Evolutionary conservation across 2,329 filamentous ascomycete species (phyloP).

Genomic region (Penicillium janthinellum): DNA sequence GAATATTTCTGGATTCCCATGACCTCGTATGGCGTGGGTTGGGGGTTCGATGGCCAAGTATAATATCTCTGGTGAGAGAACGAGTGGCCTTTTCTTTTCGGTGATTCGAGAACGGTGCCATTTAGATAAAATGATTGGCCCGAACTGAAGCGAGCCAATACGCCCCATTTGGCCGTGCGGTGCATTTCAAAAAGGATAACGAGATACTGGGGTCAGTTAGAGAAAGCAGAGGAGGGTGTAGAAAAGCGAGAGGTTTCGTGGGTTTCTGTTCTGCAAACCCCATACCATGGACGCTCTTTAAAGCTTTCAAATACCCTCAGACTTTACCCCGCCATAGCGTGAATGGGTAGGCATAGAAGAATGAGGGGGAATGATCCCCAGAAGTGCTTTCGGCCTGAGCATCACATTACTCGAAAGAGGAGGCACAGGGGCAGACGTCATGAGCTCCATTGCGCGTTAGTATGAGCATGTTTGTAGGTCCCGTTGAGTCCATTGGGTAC

Average conservation of each 20-base stretch:
- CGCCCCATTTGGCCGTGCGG: not conserved
- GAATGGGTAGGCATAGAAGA: not conserved
- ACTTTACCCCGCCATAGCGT: not conserved
- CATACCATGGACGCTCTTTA: not conserved
- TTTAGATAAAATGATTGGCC: not conserved
- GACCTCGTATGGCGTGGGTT: constrained; percentile 6
- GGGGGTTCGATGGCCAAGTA: constrained; percentile 2
- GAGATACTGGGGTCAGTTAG: not conserved
- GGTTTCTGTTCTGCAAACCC: not conserved
- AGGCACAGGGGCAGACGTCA: not conserved
- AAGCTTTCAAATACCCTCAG: not conserved
- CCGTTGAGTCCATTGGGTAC: not conserved
- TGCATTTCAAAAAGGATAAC: not conserved
- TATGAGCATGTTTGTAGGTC: not conserved
- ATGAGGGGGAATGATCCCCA: not conserved
- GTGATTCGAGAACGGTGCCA: not conserved
- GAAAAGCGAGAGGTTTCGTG: not conserved
- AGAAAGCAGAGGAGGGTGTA: not conserved
- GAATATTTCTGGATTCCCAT: not conserved
- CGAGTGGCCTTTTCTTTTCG: not conserved
- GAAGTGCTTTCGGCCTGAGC: not conserved
- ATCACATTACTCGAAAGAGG: not conserved
- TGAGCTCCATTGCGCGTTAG: not conserved
- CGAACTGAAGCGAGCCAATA: not conserved
- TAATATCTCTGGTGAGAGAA: not conserved